phyloP scores from a whole-genome alignment of 2,329 filamentous ascomycete species.

The Fusarium sublunatum region DNA sequence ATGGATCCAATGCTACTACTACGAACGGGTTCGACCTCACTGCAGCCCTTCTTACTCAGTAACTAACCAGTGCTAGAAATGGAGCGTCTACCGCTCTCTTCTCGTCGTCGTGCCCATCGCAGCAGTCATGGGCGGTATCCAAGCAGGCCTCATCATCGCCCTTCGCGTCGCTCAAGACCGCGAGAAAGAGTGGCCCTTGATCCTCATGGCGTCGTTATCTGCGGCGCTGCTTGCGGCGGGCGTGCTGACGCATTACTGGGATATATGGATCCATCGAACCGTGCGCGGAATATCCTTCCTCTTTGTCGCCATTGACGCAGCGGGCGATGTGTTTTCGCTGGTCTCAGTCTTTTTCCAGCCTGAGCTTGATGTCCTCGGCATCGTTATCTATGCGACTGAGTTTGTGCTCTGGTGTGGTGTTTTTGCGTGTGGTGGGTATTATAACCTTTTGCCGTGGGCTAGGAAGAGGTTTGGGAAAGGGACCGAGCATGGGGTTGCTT shows the following conservation, averaged over 20 bases:
- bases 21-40: slow-evolving; percentile 48
- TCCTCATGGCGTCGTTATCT: slow-evolving; percentile 73
- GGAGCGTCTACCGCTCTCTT: slow-evolving; percentile 62
- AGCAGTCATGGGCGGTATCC: slow-evolving; percentile 67
- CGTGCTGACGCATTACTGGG: slow-evolving; percentile 75
- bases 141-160: slow-evolving; percentile 69
- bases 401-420: slow-evolving; percentile 74
- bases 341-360: slow-evolving; percentile 72
- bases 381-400: slow-evolving; percentile 75
- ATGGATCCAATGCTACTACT: slow-evolving; percentile 59
- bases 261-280: slow-evolving; percentile 73
- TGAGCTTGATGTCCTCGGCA: slow-evolving; percentile 67
- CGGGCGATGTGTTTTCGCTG: slow-evolving; percentile 75
- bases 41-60: too few relatives aligned
- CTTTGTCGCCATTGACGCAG: slow-evolving; percentile 76
- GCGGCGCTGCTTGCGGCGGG: slow-evolving; percentile 72
- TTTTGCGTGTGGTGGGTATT: slow-evolving; percentile 73
- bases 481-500: not conserved
- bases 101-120: slow-evolving; percentile 63
- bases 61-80: slow-evolving; percentile 57
- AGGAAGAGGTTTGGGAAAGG: slow-evolving; percentile 25
- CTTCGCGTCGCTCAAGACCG: slow-evolving; percentile 58
- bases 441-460: slow-evolving; percentile 68
- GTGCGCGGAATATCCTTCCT: slow-evolving; percentile 78
- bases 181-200: slow-evolving; percentile 69